These are phyloP conservation scores for Malassezia dermatis DNA, from an alignment of 1,284 basidiomycete species.

Conservation along the genomic window DNA sequence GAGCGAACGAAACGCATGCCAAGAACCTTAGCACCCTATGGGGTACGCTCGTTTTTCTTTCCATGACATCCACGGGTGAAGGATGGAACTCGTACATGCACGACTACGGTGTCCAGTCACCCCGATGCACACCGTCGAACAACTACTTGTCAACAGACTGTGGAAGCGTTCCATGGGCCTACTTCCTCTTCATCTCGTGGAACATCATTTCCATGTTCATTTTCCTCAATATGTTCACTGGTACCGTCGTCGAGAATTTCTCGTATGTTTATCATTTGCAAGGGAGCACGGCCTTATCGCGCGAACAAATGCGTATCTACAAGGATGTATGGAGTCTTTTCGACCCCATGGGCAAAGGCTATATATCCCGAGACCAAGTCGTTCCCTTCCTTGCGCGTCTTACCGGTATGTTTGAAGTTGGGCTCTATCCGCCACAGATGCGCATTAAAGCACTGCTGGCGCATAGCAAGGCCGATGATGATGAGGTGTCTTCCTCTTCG, in stretches of 20 bases:
- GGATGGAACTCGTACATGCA: constrained; percentile 48
- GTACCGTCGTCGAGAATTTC: constrained; percentile 93
- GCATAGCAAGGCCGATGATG: neutral
- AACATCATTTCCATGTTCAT: constrained; percentile 77
- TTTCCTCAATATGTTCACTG: constrained; percentile 69
- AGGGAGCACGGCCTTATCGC: constrained; percentile 68
- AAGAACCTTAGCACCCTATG: constrained; percentile 75
- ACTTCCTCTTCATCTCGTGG: constrained; percentile 84
- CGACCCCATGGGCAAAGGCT: constrained; percentile 67
- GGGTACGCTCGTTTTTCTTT: constrained; percentile 71
- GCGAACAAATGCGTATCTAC: constrained; percentile 60
- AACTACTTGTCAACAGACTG: constrained; percentile 72
- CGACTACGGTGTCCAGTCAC: constrained; percentile 56
- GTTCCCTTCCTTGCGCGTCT: constrained; percentile 60
- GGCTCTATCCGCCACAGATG: constrained; percentile 25
- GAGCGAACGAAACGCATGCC: constrained; percentile 58
- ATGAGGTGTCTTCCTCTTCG: neutral
- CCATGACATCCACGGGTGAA: constrained; percentile 54
- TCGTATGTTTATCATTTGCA: constrained; percentile 88
- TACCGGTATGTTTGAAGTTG: constrained; percentile 35
- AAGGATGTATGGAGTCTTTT: constrained; percentile 87
- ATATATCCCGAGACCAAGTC: constrained; percentile 63
- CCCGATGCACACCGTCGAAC: constrained; percentile 62
- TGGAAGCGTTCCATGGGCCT: constrained; percentile 75
- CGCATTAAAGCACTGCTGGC: constrained; percentile 21